These are phyloP conservation scores for Hyphopichia fennica DNA, from an alignment of 1,139 yeast species.

Conservation along the genomic window DNA sequence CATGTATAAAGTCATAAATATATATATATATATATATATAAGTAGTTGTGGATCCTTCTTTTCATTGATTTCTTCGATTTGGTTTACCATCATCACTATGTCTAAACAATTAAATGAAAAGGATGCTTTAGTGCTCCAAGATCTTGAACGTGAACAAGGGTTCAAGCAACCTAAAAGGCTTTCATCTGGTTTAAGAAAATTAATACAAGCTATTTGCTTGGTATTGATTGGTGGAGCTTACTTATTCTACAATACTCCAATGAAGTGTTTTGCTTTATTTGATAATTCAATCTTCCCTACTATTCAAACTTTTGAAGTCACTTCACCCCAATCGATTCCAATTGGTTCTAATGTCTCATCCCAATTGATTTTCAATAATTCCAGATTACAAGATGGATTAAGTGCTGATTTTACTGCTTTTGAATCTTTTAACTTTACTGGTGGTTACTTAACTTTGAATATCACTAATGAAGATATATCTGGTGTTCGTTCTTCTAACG, in stretches of 20 bases:
- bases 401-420: constrained; percentile 15
- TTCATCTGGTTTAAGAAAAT: not conserved
- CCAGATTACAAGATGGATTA: constrained; percentile 12
- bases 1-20: too few relatives aligned
- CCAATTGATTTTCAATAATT: constrained; percentile 12
- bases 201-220: not conserved
- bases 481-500: constrained; percentile 8
- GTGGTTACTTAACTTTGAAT: constrained; percentile 21
- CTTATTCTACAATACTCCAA: too few relatives aligned
- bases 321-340: constrained; percentile 13
- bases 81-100: not conserved
- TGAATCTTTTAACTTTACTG: constrained; percentile 17
- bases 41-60: too few relatives aligned
- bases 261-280: too few relatives aligned
- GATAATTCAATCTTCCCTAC: constrained; percentile 9
- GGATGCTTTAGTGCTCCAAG: not conserved
- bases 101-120: constrained; percentile 1
- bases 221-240: not conserved
- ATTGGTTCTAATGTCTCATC: constrained; percentile 9
- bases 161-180: too few relatives aligned
- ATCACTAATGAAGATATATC: constrained; percentile 16
- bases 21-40: too few relatives aligned
- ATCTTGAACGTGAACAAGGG: not conserved
- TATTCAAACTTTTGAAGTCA: constrained; percentile 19
- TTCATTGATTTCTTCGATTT: not conserved